Base-by-base conservation (phyloP, 78 protist species). In the Pelomyxa schiedti region DNA sequence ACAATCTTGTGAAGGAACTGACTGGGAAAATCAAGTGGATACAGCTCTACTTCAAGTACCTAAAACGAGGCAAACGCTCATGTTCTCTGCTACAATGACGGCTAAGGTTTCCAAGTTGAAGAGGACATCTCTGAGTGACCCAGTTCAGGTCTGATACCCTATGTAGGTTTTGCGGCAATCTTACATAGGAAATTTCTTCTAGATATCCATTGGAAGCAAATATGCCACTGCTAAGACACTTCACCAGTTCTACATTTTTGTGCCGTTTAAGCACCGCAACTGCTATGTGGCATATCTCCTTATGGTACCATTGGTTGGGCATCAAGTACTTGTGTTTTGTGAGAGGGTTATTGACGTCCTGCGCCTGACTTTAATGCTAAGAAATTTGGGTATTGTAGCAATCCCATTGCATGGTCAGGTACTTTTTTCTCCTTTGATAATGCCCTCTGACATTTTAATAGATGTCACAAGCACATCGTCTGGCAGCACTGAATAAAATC, bases 51-150 rank as follows among this genome's bases (percentile, higher is more conserved):
- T n/a, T n/a, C n/a, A n/a, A n/a, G n/a, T n/a, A n/a, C n/a, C n/a
- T n/a, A 90, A 92, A 7, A 82, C 88, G 0, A 29, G 90, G 28
- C 63, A 67, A 4, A 94, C 98, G 1, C 81, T 40, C 42, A 83
- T 97, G 7, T 98, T 90, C 80, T 91, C 97, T 0, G 99, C 99
- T 0, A 97, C 99, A 22, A 95, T 96, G 98, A 96, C 99, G 30
- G 63, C 71, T n/a, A 91, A 90, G 74, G 99, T 97, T 4, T 81
- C 74, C 8, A 94, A 95, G 39, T 77, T 97, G 5, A 94, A 95
- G 77, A 78, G 91, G 9, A 97, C 97, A 1, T 90, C 94, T 0
- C 87, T 95, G 30, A 29, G 38, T 8, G 42, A 96, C 47, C 99
- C 99, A 0, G 95, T 92, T 39, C 87, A 77, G 80, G 74, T 96